phyloP scores from a whole-genome alignment of 805 yeast species.

The Isabelozyma gotoi region DNA sequence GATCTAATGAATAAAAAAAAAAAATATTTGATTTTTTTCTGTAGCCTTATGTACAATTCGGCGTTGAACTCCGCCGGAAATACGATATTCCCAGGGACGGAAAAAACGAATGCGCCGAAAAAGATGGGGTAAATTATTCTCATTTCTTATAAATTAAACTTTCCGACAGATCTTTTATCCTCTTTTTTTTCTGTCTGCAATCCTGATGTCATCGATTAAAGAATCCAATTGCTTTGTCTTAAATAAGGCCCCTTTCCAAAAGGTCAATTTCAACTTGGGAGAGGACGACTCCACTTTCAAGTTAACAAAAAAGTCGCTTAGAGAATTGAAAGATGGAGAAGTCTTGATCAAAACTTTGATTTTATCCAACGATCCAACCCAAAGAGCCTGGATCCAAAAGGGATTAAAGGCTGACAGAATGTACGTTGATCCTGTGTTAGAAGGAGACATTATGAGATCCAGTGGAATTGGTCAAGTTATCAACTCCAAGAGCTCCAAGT shows the following conservation, averaged over 20 bases:
- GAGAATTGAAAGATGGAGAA: conserved; percentile 21
- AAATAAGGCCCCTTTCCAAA: conserved; percentile 18
- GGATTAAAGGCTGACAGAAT: conserved; percentile 19
- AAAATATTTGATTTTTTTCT: no score
- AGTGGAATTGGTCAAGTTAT: conserved; percentile 24
- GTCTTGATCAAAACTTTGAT: conserved; percentile 24
- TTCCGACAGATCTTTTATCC: no score
- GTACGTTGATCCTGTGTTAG: conserved; percentile 19
- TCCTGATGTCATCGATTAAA: background rate
- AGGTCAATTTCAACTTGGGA: conserved; percentile 17
- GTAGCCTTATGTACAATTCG: no score
- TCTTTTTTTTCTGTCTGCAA: background rate
- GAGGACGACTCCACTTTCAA: conserved; percentile 31
- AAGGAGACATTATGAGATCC: conserved; percentile 21
- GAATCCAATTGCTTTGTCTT: conserved; percentile 13
- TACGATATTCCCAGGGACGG: no score
- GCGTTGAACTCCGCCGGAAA: no score
- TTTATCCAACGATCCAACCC: conserved; percentile 37
- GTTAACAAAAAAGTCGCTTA: conserved; percentile 12
- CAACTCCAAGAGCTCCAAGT: conserved; percentile 20
- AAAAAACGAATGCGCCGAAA: background rate
- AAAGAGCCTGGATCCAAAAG: conserved; percentile 36
- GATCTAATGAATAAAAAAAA: conserved; percentile 32
- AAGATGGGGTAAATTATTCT: background rate
- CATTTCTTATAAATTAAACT: no score